A percentile compares a stretch with the other conserved stretches of the same genome.
Evolutionary conservation across 352 stramenopile genomes (phyloP).

Genomic region (Phytophthora vignae): DNA sequence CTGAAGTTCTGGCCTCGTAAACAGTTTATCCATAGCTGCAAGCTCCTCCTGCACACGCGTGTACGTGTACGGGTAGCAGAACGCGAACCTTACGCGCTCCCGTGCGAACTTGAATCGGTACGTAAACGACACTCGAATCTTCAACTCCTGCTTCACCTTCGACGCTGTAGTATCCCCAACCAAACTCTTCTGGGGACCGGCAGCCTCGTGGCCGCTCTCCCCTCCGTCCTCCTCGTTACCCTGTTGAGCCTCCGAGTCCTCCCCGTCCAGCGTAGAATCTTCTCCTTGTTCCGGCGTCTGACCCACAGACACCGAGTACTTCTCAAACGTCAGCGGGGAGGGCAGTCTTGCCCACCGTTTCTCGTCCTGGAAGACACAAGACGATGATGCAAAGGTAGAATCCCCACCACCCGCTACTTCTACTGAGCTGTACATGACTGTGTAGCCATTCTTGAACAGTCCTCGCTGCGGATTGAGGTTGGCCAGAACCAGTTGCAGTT

Average conservation of each 20-base stretch:
- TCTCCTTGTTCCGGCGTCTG: conserved; percentile 2
- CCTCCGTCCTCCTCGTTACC: conserved; percentile 45
- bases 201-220: conserved; percentile 38
- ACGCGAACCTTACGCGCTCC: conserved; percentile 82
- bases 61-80: conserved; percentile 88
- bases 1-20: conserved; percentile 4
- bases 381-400: not conserved
- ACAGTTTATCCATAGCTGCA: conserved; percentile 42
- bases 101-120: conserved; percentile 63
- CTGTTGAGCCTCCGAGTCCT: conserved; percentile 35
- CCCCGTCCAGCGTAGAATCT: not conserved
- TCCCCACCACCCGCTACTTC: conserved; percentile 40
- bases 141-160: conserved; percentile 39
- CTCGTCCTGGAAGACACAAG: conserved; percentile 55
- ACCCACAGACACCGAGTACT: conserved; percentile 28
- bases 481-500: conserved; percentile 65
- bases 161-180: not conserved
- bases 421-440: conserved; percentile 71
- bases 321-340: conserved; percentile 50
- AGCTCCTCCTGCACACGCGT: conserved; percentile 66
- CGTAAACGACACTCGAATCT: conserved; percentile 66
- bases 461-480: conserved; percentile 85
- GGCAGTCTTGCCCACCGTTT: conserved; percentile 49
- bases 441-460: conserved; percentile 81
- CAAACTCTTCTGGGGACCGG: conserved; percentile 21